Evolutionary conservation across 805 yeast species (phyloP), one percentile per base, ranked within the genome.

Genomic region (Sugiyamaella americana): DNA sequence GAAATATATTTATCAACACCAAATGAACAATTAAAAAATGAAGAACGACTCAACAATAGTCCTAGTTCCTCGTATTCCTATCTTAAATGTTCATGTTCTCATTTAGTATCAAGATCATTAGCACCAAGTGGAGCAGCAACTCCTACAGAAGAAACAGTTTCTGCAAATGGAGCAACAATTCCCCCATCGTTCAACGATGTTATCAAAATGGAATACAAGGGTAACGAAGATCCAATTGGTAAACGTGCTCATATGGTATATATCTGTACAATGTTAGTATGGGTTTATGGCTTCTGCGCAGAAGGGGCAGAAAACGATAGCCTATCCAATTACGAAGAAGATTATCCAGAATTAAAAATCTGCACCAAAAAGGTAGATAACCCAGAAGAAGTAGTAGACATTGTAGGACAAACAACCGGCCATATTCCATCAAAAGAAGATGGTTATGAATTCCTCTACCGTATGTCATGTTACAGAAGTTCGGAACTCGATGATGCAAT

Each of bases 1-100:
- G 87, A 82, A 57, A 76, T 78, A 75, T 74, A 78, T 51, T 58
- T 82, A 20, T 39, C 67, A 71, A 26, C 32, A 26, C 32, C 32
- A 26, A 13, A 8, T 13, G 32, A 26, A 13, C 8, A 80, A 78
- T n/a, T 73, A 71, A 53, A 79, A 74, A 19, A 11, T 5, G 41
- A 38, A 23, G 54, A 48, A 51, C 60, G 32, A 4, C 11, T 26
- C 32, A 26, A 13, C 32, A 8, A 13, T 26, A 26, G 32, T 26
- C 32, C 32, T 8, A 13, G 32, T 8, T 35, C 40, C 6, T 42
- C 45, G 3, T 44, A 44, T 19, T 37, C 36, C 34, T 43, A 16
- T 24, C 20, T 42, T 13, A 46, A 45, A 8, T 54, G 58, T 42
- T 22, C 47, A 26, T 54, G 56, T 29, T 34, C 49, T 13, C 43